Conservation (phyloP, 2,329 filamentous ascomycete species). For the Claviceps quebecensis region DNA sequence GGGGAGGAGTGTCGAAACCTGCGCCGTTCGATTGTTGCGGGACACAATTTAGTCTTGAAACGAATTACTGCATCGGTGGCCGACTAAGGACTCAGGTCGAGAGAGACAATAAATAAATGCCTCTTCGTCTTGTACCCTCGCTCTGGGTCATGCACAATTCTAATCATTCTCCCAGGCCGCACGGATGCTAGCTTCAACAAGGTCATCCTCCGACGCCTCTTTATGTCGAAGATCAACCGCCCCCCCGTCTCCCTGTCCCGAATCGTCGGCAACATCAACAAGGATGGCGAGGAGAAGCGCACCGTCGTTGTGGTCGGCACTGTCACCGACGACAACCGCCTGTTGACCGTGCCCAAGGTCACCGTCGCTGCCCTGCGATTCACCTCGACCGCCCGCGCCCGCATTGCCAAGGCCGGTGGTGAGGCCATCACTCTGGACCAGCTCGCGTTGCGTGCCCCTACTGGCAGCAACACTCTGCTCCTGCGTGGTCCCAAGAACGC, state of each 20-base stretch:
- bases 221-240: slow-evolving; percentile 98
- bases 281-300: slow-evolving; percentile 56
- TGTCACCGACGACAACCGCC: slow-evolving; percentile 95
- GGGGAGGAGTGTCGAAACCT: background rate
- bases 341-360: slow-evolving; percentile 80
- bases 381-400: slow-evolving; percentile 87
- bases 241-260: slow-evolving; percentile 89
- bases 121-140: too few species aligned
- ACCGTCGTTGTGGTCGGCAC: slow-evolving; percentile 90
- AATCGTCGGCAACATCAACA: slow-evolving; percentile 58
- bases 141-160: slow-evolving; percentile 1
- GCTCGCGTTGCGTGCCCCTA: slow-evolving; percentile 87
- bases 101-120: too few species aligned
- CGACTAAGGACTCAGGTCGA: too few species aligned
- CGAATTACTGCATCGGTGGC: background rate
- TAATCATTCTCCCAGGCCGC: slow-evolving; percentile 46
- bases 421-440: slow-evolving; percentile 94
- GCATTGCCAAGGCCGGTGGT: slow-evolving; percentile 86
- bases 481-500: slow-evolving; percentile 97
- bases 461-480: slow-evolving; percentile 91
- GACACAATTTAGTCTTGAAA: background rate
- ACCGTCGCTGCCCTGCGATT: slow-evolving; percentile 90
- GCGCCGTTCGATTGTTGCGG: background rate
- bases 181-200: slow-evolving; percentile 99
- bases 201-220: slow-evolving; percentile 90